Percentiles rank a stretch among this genome's conserved stretches.
Conservation (phyloP, 1,284 basidiomycete species). For the Leccinum pachyderme region DNA sequence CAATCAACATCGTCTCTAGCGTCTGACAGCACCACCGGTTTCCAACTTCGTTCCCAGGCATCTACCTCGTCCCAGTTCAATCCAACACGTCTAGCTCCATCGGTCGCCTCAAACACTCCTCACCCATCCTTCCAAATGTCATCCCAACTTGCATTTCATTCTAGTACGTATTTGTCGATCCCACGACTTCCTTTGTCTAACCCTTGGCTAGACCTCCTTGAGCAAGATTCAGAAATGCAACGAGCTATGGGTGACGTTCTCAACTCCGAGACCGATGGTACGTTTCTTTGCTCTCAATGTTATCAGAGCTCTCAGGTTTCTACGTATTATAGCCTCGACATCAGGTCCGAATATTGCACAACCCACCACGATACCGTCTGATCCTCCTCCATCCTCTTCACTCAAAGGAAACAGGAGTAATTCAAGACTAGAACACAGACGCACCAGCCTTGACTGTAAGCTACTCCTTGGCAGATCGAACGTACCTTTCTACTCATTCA, state of each 20-base stretch:
- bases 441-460: conserved; percentile 21
- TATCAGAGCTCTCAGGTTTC: background rate
- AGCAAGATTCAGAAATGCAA: conserved; percentile 73
- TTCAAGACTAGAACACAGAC: conserved; percentile 8
- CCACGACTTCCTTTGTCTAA: conserved; percentile 14
- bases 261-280: conserved; percentile 39
- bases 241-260: conserved; percentile 57
- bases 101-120: conserved; percentile 50
- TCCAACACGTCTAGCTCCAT: conserved; percentile 7
- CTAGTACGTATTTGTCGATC: conserved; percentile 46
- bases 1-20: conserved; percentile 14
- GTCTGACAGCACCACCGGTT: conserved; percentile 13
- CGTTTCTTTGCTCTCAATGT: background rate
- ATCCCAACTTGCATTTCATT: conserved; percentile 50
- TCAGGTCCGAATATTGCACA: conserved; percentile 6
- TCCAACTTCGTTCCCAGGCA: conserved; percentile 6
- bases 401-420: conserved; percentile 4
- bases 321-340: conserved; percentile 14
- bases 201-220: conserved; percentile 55
- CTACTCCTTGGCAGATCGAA: background rate
- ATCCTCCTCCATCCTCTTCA: conserved; percentile 16
- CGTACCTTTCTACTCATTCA: conserved; percentile 4
- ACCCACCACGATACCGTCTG: conserved; percentile 7
- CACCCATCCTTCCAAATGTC: conserved; percentile 60
- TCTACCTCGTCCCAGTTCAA: conserved; percentile 15